Conservation (phyloP, 306 rosid species). For the Ormosia emarginata region DNA sequence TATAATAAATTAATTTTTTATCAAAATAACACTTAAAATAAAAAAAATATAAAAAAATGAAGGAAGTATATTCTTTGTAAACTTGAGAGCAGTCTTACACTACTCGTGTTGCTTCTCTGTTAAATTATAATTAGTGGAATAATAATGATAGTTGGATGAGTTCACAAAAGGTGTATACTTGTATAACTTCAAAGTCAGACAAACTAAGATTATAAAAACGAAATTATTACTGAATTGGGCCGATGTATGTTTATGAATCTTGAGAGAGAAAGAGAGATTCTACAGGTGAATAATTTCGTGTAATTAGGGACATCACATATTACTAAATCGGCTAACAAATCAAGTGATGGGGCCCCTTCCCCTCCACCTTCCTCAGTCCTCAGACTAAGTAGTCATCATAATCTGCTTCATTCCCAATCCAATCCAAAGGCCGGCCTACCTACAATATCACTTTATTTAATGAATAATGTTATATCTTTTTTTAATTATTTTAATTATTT, state of each 20-base stretch:
- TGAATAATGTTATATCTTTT: too few species aligned
- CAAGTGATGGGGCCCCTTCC: slow-evolving; percentile 32
- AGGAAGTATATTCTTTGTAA: too few species aligned
- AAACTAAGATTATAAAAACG: background rate
- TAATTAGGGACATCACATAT: slow-evolving; percentile 49
- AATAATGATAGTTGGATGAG: background rate
- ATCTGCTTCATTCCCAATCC: slow-evolving; percentile 6
- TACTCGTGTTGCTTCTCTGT: too few species aligned
- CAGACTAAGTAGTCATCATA: background rate
- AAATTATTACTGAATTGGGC: slow-evolving; percentile 29
- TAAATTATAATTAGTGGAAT: background rate
- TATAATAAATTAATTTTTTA: too few species aligned
- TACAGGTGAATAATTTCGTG: slow-evolving; percentile 21
- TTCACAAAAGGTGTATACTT: background rate
- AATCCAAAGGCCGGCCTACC: slow-evolving; percentile 20
- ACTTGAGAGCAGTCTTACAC: too few species aligned
- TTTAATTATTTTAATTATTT: too few species aligned
- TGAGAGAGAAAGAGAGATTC: slow-evolving; percentile 1
- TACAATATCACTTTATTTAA: background rate
- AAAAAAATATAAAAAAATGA: too few species aligned
- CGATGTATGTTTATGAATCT: slow-evolving; percentile 36
- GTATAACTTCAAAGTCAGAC: background rate
- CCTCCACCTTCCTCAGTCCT: too few species aligned
- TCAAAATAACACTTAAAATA: too few species aligned
- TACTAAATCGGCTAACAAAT: slow-evolving; percentile 54